Percentiles rank a stretch among this genome's conserved stretches.
Evolutionary conservation across 2,329 filamentous ascomycete genomes (phyloP).

Genomic region (Cadophora sp.): DNA sequence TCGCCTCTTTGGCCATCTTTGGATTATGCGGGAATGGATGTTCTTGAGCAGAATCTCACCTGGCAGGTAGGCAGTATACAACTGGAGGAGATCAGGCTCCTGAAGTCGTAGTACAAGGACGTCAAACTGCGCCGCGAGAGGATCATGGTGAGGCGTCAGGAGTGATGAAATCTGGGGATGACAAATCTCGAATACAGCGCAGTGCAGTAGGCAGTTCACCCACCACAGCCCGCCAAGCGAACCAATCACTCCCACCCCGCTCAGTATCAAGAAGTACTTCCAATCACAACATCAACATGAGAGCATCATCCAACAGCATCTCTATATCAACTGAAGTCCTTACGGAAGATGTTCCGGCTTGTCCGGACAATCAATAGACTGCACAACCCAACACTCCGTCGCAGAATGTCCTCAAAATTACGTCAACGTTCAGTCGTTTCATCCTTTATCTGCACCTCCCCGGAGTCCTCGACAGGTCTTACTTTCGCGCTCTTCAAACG

Average conservation of each 20-base stretch:
- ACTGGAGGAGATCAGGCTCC: too few relatives aligned
- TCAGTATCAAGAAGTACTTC: neutral
- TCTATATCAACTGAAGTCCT: neutral
- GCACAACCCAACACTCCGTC: constrained; percentile 10
- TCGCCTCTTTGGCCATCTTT: constrained; percentile 1
- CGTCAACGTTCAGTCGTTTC: constrained; percentile 47
- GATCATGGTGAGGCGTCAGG: neutral
- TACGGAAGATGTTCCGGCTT: neutral
- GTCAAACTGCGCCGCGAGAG: neutral
- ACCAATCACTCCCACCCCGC: neutral
- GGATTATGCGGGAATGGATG: neutral
- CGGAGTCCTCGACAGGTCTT: constrained; percentile 41
- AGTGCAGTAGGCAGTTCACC: neutral
- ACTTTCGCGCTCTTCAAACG: constrained; percentile 68
- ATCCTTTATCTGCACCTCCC: constrained; percentile 50
- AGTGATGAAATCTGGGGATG: neutral
- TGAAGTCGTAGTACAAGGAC: too few relatives aligned
- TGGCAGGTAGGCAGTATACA: too few relatives aligned
- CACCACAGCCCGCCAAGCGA: neutral
- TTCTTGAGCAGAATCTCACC: neutral
- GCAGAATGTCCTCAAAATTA: constrained; percentile 28
- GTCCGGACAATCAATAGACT: neutral
- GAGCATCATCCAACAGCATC: neutral
- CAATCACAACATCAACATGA: neutral
- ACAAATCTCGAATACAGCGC: neutral